Evolutionary conservation across 345 rosid genomes (phyloP), one percentile per base, ranked within the genome.

Genomic region (Aquilaria sinensis): DNA sequence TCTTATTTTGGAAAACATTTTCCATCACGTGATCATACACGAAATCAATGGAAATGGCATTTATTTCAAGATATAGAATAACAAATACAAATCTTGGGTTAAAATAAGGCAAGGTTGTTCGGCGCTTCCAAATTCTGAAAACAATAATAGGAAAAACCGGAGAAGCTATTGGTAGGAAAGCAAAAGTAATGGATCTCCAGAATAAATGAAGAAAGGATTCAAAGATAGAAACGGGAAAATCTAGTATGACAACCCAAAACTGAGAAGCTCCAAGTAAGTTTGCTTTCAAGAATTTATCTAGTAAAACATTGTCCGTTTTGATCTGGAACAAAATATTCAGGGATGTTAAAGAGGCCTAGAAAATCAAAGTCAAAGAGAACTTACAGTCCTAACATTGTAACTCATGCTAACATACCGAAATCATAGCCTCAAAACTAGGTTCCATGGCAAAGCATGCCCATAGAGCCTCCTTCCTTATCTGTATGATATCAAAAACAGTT

Each of bases 401-500:
- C 23, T 14, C 43, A 52, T 29, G 54, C 10, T 10, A 66, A 70
- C 87, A 71, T 57, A 93, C 97, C n/a, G 97, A 73, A 70, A 50
- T 88, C 86, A 93, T 79, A 54, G 94, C 94, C 74, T 93, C 97
- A 62, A 46, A 82, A 66, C 75, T 74, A n/a, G 98, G 97, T 48
- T 76, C 78, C 98, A 93, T 81, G 3, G 98, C 94, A 80, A 75
- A 83, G 77, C 92, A 80, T 67, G 97, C 89, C 96, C 96, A 90
- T 47, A 90, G 74, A 31, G 97, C 97, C 72, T 88, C 96, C 77
- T 93, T 90, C 79, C 98, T 77, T 57, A 86, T 83, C 98, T 93
- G 86, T 72, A 66, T n/a, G 31, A 63, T 58, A 49, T 41, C 52
- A 62, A 51, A 56, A 33, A 51, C 54, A 58, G 49, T 12, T 63